phyloP scores from a whole-genome alignment of 306 rosid genomes.

The Quercus mongolica region DNA sequence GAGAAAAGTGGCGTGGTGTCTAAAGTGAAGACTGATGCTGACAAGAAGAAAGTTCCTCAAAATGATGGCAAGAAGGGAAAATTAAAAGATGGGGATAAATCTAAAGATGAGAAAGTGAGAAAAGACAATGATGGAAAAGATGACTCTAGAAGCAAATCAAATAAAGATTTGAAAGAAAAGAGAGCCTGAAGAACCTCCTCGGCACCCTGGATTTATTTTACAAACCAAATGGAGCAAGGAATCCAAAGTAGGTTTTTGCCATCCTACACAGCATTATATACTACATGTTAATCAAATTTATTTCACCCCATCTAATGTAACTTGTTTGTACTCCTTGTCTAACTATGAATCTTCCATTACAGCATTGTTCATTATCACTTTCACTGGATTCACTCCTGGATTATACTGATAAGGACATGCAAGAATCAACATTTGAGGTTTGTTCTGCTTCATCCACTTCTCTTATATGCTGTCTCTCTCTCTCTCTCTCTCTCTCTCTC shows the following conservation, averaged over 20 bases:
- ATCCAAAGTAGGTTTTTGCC: slow-evolving; percentile 59
- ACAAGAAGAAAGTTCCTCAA: slow-evolving; percentile 42
- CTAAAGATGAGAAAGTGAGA: slow-evolving; percentile 59
- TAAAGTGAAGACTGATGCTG: slow-evolving; percentile 23
- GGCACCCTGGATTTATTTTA: slow-evolving; percentile 85
- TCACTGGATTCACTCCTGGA: slow-evolving; percentile 82
- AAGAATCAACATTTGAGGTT: slow-evolving; percentile 93
- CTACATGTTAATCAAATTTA: neutral
- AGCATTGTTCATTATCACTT: slow-evolving; percentile 75
- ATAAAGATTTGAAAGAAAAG: slow-evolving; percentile 69
- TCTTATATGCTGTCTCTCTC: neutral
- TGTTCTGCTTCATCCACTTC: slow-evolving; percentile 8
- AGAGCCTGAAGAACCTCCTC: slow-evolving; percentile 86
- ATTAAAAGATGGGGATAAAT: slow-evolving; percentile 57
- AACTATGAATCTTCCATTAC: slow-evolving; percentile 25
- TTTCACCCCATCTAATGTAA: neutral
- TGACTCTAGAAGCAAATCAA: slow-evolving; percentile 14
- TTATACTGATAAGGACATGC: slow-evolving; percentile 84
- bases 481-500: neutral
- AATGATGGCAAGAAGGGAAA: slow-evolving; percentile 50
- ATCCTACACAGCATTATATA: neutral
- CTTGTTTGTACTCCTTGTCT: neutral
- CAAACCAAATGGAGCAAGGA: slow-evolving; percentile 63
- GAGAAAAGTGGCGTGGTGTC: slow-evolving; percentile 18
- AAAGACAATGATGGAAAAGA: slow-evolving; percentile 54